phyloP scores from a whole-genome alignment of 805 yeast species.

The Myxozyma geophila region DNA sequence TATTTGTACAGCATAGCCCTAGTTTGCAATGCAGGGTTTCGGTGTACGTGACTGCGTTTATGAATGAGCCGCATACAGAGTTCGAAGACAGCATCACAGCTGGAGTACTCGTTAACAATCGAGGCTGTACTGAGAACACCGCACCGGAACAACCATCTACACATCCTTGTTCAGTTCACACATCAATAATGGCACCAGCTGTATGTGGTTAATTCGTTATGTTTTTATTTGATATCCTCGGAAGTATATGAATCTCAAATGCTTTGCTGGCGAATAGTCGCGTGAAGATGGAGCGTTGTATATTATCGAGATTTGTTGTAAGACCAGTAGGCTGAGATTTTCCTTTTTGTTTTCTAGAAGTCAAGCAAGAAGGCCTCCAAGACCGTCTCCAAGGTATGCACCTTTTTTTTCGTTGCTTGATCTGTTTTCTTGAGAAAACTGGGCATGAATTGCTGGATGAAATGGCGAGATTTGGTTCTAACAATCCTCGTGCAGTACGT shows the following conservation, averaged over 20 bases:
- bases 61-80: slow-evolving; percentile 6
- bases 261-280: slow-evolving; percentile 37
- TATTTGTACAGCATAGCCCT: not conserved
- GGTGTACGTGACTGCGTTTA: slow-evolving; percentile 12
- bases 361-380: slow-evolving; percentile 76
- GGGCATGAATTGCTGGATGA: not conserved
- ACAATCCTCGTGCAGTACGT: slow-evolving; percentile 63
- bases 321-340: slow-evolving; percentile 77
- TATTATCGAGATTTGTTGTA: slow-evolving; percentile 39
- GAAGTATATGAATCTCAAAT: slow-evolving; percentile 3
- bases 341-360: slow-evolving; percentile 52
- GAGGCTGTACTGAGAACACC: not conserved
- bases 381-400: slow-evolving; percentile 43
- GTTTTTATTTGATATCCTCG: not conserved
- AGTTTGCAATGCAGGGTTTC: not conserved
- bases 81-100: not conserved
- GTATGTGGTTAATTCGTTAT: slow-evolving; percentile 16
- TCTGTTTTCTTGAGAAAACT: not conserved
- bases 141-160: not conserved
- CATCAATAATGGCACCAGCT: slow-evolving; percentile 33
- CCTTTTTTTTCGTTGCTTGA: not conserved
- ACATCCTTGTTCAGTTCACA: not conserved
- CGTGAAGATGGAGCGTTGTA: not conserved
- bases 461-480: not conserved
- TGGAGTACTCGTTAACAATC: not conserved